A percentile compares a stretch with the other conserved stretches of the same genome.
These are phyloP conservation scores for Pseudopithomyces maydicus DNA, from an alignment of 2,329 filamentous ascomycete genomes.

Conservation along the genomic window DNA sequence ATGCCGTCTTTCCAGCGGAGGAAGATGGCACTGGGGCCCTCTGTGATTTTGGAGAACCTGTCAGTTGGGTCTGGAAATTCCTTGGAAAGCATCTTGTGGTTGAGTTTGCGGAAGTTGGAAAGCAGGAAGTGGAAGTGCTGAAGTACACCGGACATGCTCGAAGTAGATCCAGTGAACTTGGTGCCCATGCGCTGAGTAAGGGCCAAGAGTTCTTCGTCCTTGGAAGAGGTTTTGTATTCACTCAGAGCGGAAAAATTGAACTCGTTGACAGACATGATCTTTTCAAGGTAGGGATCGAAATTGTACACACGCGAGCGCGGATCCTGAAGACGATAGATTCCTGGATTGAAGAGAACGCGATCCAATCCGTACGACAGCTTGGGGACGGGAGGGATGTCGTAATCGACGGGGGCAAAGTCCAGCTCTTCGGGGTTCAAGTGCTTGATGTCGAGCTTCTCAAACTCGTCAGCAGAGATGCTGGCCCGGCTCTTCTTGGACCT, in stretches of 20 bases:
- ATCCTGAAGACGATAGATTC: slow-evolving; percentile 91
- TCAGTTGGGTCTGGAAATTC: slow-evolving; percentile 65
- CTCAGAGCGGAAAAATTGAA: slow-evolving; percentile 90
- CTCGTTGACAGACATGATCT: slow-evolving; percentile 89
- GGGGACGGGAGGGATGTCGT: slow-evolving; percentile 62
- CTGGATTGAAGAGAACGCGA: slow-evolving; percentile 86
- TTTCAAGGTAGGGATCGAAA: slow-evolving; percentile 91
- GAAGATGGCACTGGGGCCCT: slow-evolving; percentile 76
- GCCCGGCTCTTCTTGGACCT: slow-evolving; percentile 11
- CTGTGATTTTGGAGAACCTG: slow-evolving; percentile 73
- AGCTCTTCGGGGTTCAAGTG: slow-evolving; percentile 34
- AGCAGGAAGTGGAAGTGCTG: slow-evolving; percentile 92
- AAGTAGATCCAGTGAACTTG: slow-evolving; percentile 93
- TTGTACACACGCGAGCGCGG: slow-evolving; percentile 87
- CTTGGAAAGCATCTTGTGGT: slow-evolving; percentile 68
- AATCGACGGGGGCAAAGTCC: slow-evolving; percentile 43
- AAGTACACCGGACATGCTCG: slow-evolving; percentile 88
- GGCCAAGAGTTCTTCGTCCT: slow-evolving; percentile 72
- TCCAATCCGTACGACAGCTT: slow-evolving; percentile 76
- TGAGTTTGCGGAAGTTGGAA: slow-evolving; percentile 79
- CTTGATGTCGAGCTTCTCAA: slow-evolving; percentile 28
- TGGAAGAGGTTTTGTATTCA: slow-evolving; percentile 88
- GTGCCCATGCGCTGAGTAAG: slow-evolving; percentile 70
- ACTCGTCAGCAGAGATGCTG: slow-evolving; percentile 7
- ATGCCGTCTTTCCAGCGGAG: slow-evolving; percentile 80